Evolutionary conservation across 139 green algal species (phyloP).

Genomic region (Coccomyxa sp.): DNA sequence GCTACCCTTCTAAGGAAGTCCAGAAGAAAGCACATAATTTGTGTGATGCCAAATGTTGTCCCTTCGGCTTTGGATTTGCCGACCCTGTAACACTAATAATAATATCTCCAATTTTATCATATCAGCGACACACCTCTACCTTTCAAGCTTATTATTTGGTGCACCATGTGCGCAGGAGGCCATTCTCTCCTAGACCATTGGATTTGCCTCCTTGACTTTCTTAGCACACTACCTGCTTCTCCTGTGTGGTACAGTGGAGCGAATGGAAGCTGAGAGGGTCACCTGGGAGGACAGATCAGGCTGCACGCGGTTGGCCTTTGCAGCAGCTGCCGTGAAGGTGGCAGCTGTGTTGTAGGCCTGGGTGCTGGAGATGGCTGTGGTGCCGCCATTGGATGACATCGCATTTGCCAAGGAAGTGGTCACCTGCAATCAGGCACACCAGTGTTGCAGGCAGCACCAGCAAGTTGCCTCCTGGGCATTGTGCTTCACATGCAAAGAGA

Average conservation of each 20-base stretch:
- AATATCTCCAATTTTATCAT: background rate
- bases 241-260: too few relatives aligned
- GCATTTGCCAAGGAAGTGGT: background rate
- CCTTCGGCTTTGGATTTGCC: background rate
- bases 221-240: too few relatives aligned
- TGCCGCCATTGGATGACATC: background rate
- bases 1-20: background rate
- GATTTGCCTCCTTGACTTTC: too few relatives aligned
- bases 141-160: too few relatives aligned
- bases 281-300: background rate
- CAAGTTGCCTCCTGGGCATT: background rate
- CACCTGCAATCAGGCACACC: background rate
- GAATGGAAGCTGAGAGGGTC: background rate
- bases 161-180: too few relatives aligned
- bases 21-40: background rate
- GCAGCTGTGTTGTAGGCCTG: background rate
- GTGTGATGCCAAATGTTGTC: background rate
- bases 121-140: background rate
- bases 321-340: background rate
- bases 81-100: background rate
- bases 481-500: background rate
- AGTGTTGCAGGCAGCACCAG: background rate
- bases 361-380: background rate
- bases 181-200: too few relatives aligned
- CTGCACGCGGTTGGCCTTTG: background rate